phyloP scores from a whole-genome alignment of 345 rosid species.

The Hirschfeldia incana region DNA sequence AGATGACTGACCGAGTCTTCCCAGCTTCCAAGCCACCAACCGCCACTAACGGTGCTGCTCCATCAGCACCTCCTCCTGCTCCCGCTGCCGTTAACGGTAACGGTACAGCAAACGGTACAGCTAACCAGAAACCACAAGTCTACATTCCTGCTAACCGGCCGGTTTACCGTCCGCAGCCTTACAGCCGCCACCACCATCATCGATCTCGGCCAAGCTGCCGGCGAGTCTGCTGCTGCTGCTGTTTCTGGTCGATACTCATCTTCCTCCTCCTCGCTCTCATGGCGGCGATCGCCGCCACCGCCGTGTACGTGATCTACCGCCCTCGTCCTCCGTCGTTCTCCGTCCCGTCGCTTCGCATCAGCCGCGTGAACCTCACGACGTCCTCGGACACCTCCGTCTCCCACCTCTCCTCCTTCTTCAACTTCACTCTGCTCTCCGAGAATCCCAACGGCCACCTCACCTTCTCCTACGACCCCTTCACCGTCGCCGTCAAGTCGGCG shows the following conservation, averaged over 20 bases:
- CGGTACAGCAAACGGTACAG: slow-evolving; percentile 21
- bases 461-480: slow-evolving; percentile 66
- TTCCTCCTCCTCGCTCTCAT: slow-evolving; percentile 63
- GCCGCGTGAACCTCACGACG: slow-evolving; percentile 69
- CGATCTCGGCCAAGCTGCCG: slow-evolving; percentile 60
- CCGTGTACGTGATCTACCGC: slow-evolving; percentile 71
- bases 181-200: slow-evolving; percentile 52
- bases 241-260: slow-evolving; percentile 77
- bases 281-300: slow-evolving; percentile 67
- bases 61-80: slow-evolving; percentile 38
- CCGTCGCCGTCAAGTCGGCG: slow-evolving; percentile 43
- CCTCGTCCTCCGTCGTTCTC: slow-evolving; percentile 78
- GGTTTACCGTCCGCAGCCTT: slow-evolving; percentile 63
- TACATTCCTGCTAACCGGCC: slow-evolving; percentile 63
- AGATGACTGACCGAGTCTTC: slow-evolving; percentile 62
- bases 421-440: slow-evolving; percentile 69
- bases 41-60: slow-evolving; percentile 24
- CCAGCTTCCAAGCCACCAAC: slow-evolving; percentile 63
- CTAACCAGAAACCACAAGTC: slow-evolving; percentile 49
- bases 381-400: slow-evolving; percentile 65
- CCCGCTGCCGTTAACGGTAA: slow-evolving; percentile 20
- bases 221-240: slow-evolving; percentile 76
- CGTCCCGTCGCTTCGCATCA: slow-evolving; percentile 68
- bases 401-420: slow-evolving; percentile 65
- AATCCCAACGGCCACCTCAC: slow-evolving; percentile 81